Evolutionary conservation across 345 rosid genomes (phyloP).

Genomic region (Aquilaria sinensis): DNA sequence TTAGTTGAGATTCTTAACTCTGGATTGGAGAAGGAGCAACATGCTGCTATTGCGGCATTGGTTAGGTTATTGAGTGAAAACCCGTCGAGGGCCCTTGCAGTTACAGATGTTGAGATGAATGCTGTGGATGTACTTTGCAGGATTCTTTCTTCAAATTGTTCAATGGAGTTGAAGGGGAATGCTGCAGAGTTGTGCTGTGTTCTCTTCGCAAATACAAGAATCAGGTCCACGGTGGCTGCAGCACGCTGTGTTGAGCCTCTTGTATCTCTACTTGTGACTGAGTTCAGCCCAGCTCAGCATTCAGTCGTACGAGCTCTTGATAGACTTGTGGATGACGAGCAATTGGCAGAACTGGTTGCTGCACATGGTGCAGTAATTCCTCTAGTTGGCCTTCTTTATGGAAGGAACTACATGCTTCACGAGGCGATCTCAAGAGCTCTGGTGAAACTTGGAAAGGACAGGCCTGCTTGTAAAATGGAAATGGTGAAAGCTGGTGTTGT

Average conservation of each 20-base stretch:
- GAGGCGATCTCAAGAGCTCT: slow-evolving; percentile 95
- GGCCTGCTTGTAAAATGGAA: slow-evolving; percentile 94
- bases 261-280: slow-evolving; percentile 88
- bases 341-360: slow-evolving; percentile 96
- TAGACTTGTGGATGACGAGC: slow-evolving; percentile 97
- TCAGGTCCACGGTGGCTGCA: slow-evolving; percentile 95
- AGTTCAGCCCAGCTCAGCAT: slow-evolving; percentile 90
- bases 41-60: slow-evolving; percentile 97
- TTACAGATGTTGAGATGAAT: slow-evolving; percentile 97
- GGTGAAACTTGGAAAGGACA: slow-evolving; percentile 96
- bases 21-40: slow-evolving; percentile 95
- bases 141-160: slow-evolving; percentile 87
- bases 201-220: slow-evolving; percentile 85
- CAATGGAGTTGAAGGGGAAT: slow-evolving; percentile 96
- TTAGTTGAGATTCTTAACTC: slow-evolving; percentile 95
- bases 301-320: slow-evolving; percentile 93
- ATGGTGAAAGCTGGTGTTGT: slow-evolving; percentile 99
- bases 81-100: slow-evolving; percentile 91
- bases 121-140: slow-evolving; percentile 98
- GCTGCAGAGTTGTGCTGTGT: slow-evolving; percentile 98
- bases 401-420: slow-evolving; percentile 83
- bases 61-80: slow-evolving; percentile 93
- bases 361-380: slow-evolving; percentile 99
- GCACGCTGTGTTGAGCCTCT: slow-evolving; percentile 98
- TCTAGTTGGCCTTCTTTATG: slow-evolving; percentile 94